phyloP scores from a whole-genome alignment of 2,329 filamentous ascomycete genomes.

The Botrytis tulipae region DNA sequence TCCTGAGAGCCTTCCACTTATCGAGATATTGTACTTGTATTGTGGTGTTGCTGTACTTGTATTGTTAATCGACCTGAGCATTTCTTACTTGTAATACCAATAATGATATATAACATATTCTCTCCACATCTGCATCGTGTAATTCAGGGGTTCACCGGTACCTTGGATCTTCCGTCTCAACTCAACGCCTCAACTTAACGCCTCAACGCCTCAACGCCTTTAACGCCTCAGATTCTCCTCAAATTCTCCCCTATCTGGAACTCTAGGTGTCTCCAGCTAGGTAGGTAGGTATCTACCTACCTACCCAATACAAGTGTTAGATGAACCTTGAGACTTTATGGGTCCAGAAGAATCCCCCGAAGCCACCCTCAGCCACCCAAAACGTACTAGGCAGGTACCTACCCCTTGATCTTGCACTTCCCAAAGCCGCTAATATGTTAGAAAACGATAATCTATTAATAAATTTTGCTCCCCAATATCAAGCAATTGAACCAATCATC shows the following conservation, averaged over 20 bases:
- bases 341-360: not conserved
- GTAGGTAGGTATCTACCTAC: too few species aligned
- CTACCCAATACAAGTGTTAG: not conserved
- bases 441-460: slow-evolving; percentile 4
- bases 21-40: too few species aligned
- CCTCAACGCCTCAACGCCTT: not conserved
- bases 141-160: not conserved
- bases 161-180: not conserved
- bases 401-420: not conserved
- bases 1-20: not conserved
- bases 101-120: not conserved
- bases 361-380: not conserved
- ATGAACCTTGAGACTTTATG: not conserved
- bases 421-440: not conserved
- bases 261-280: too few species aligned
- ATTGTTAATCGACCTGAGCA: not conserved
- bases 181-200: not conserved
- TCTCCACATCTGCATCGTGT: not conserved
- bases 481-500: not conserved
- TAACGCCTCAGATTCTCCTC: not conserved
- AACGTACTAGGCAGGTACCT: not conserved
- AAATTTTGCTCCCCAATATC: not conserved
- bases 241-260: not conserved
- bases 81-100: not conserved
- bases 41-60: too few species aligned